Percentiles rank a stretch among this genome's conserved stretches.
These are phyloP conservation scores for Sporormia fimetaria DNA, from an alignment of 495 filamentous ascomycete genomes.

Conservation along the genomic window DNA sequence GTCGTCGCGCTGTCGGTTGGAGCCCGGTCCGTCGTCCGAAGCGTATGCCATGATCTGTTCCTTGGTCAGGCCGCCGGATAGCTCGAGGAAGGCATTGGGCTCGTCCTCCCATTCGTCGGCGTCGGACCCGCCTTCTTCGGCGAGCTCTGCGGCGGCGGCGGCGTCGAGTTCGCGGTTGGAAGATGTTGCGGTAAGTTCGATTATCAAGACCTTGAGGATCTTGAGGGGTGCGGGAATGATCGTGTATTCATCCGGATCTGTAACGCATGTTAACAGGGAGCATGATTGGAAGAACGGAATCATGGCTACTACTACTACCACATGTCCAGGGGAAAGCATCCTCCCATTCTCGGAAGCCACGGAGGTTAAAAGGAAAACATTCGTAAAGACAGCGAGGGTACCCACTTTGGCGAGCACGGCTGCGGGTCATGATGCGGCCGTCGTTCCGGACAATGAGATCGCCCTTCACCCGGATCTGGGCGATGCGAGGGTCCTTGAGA, in stretches of 20 bases:
- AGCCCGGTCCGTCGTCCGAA: conserved; percentile 45
- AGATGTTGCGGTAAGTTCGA: conserved; percentile 61
- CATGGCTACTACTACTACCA: neutral
- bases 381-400: neutral
- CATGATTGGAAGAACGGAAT: neutral
- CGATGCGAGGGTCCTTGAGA: conserved; percentile 70
- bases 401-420: conserved; percentile 63
- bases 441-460: conserved; percentile 75
- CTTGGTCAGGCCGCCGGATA: conserved; percentile 39
- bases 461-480: conserved; percentile 73
- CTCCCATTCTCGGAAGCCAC: neutral
- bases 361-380: neutral
- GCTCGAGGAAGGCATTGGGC: conserved; percentile 51
- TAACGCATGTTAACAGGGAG: neutral
- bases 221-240: conserved; percentile 78
- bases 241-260: conserved; percentile 84
- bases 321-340: neutral
- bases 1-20: conserved; percentile 67
- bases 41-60: conserved; percentile 57
- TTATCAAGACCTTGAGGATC: conserved; percentile 88
- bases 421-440: conserved; percentile 85
- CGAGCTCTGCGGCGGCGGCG: conserved; percentile 28
- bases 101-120: conserved; percentile 88
- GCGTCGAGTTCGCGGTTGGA: conserved; percentile 24
- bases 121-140: conserved; percentile 43